A percentile compares a stretch with the other conserved stretches of the same genome.
Evolutionary conservation across 495 filamentous ascomycete species (phyloP).

Genomic region (Astrocystis sublimbata): DNA sequence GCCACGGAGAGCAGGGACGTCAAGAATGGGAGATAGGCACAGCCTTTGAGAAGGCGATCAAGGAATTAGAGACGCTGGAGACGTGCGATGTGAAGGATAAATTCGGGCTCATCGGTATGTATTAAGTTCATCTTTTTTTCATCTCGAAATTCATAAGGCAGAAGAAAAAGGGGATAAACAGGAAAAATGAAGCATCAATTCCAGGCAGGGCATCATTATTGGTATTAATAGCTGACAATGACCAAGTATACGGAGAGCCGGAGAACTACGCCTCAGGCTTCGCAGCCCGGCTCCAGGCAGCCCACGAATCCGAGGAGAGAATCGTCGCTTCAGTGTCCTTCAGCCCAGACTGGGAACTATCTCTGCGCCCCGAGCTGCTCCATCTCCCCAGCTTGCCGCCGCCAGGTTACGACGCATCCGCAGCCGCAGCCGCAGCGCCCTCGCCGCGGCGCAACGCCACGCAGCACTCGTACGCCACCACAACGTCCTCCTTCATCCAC

Average conservation of each 20-base stretch:
- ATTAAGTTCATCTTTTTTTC: too few species aligned
- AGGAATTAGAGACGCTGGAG: constrained; percentile 19
- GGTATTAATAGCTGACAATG: not conserved
- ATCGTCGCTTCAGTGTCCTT: constrained; percentile 14
- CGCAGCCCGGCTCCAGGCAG: constrained; percentile 2
- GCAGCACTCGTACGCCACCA: constrained; percentile 36
- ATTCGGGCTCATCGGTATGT: constrained; percentile 23
- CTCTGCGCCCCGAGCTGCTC: not conserved
- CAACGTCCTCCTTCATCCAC: constrained; percentile 37
- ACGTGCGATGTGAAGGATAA: constrained; percentile 15
- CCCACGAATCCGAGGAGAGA: constrained; percentile 14
- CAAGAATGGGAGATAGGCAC: not conserved
- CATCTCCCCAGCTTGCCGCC: constrained; percentile 2
- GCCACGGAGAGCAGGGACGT: constrained; percentile 2
- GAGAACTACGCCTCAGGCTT: constrained; percentile 1
- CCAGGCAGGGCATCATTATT: too few species aligned
- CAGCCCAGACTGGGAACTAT: constrained; percentile 12
- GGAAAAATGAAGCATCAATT: not conserved
- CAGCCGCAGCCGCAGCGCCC: not conserved
- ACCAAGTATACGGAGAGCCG: constrained; percentile 11
- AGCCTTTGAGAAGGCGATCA: constrained; percentile 1
- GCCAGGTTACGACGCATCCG: too few species aligned
- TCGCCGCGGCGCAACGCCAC: not conserved
- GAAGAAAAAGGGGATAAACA: too few species aligned
- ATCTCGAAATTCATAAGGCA: too few species aligned